These are phyloP conservation scores for Candida silvatica DNA, from an alignment of 805 yeast genomes.

Conservation along the genomic window DNA sequence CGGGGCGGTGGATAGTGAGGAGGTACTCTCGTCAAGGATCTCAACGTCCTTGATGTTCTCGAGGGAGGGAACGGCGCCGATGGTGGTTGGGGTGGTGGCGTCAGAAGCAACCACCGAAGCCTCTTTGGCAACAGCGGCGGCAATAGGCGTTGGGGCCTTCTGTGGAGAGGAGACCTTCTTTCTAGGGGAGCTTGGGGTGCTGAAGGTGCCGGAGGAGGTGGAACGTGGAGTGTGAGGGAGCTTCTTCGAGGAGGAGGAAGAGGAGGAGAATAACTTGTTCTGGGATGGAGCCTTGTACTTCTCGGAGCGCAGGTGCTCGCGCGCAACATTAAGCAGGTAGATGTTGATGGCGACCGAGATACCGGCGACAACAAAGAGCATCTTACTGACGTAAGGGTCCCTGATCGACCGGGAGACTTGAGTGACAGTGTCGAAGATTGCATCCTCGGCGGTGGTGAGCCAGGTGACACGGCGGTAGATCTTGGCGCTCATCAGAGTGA, in stretches of 20 bases:
- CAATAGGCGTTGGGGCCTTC: neutral
- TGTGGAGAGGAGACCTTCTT: neutral
- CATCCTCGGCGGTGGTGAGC: constrained; percentile 55
- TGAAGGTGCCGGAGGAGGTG: no score
- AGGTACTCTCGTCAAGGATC: constrained; percentile 18
- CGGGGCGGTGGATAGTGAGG: neutral
- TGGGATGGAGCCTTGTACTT: neutral
- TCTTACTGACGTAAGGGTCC: constrained; percentile 74
- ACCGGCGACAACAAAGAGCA: constrained; percentile 61
- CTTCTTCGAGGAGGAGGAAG: neutral
- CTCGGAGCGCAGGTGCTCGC: constrained; percentile 34
- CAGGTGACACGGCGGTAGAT: constrained; percentile 50
- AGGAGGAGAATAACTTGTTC: no score
- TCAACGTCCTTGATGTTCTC: constrained; percentile 28
- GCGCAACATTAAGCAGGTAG: constrained; percentile 81
- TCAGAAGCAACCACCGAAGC: neutral
- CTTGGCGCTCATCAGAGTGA: constrained; percentile 49
- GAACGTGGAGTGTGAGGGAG: neutral
- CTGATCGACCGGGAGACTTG: constrained; percentile 60
- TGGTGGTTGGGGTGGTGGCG: constrained; percentile 1
- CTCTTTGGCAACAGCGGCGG: neutral
- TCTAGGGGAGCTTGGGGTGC: neutral
- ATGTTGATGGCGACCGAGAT: constrained; percentile 74
- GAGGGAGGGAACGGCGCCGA: neutral
- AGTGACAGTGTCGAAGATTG: constrained; percentile 39